phyloP scores from a whole-genome alignment of 305 asterid genomes.

The Plantago lanceolata region DNA sequence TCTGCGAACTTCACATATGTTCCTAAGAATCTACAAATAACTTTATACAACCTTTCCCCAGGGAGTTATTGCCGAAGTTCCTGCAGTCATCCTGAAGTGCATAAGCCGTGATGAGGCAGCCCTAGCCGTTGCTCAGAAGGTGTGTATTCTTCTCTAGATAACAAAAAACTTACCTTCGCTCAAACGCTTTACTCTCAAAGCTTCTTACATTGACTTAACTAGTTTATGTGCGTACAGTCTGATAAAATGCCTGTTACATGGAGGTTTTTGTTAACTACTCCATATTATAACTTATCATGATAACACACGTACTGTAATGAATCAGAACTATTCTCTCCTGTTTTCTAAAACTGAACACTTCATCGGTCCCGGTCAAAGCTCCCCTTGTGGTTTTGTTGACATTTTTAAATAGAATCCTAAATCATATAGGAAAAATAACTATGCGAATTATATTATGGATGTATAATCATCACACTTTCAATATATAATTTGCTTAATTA shows the following conservation, averaged over 20 bases:
- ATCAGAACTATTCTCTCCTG: neutral
- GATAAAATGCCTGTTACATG: neutral
- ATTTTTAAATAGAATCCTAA: too few species aligned
- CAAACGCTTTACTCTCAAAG: neutral
- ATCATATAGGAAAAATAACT: too few species aligned
- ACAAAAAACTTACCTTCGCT: neutral
- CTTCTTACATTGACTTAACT: neutral
- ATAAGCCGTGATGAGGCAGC: conserved; percentile 97
- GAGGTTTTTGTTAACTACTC: neutral
- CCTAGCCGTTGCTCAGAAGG: conserved; percentile 96
- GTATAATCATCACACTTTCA: too few species aligned
- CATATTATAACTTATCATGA: neutral
- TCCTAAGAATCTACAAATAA: conserved; percentile 6
- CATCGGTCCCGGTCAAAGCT: too few species aligned
- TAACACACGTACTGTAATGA: neutral
- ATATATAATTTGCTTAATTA: too few species aligned
- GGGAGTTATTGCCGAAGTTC: conserved; percentile 92
- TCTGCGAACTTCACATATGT: conserved; percentile 7
- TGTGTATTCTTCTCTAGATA: neutral
- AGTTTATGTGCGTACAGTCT: neutral
- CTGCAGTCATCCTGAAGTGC: conserved; percentile 78
- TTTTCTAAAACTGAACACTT: too few species aligned
- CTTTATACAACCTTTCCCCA: conserved; percentile 25
- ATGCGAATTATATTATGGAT: too few species aligned
- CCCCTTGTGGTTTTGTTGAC: too few species aligned